Evolutionary conservation across 2,329 filamentous ascomycete species (phyloP).

Genomic region (Fusarium camptoceras): DNA sequence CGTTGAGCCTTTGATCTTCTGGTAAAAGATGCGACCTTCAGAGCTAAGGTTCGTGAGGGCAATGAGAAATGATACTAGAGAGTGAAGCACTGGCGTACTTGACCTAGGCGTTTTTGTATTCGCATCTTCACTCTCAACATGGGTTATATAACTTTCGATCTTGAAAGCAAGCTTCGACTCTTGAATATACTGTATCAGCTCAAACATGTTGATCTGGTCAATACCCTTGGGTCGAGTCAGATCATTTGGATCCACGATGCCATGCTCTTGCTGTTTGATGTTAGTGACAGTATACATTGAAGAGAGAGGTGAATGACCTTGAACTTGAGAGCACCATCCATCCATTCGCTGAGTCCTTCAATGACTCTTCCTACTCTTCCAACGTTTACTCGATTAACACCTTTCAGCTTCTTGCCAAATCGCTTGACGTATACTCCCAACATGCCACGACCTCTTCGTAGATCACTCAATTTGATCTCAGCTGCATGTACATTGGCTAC

Average conservation of each 20-base stretch:
- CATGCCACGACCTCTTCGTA: constrained; percentile 78
- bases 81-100: constrained; percentile 65
- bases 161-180: constrained; percentile 95
- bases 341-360: constrained; percentile 78
- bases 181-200: constrained; percentile 86
- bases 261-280: constrained; percentile 61
- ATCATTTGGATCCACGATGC: constrained; percentile 75
- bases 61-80: constrained; percentile 73
- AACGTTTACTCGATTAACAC: constrained; percentile 90
- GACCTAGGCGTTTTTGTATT: constrained; percentile 41
- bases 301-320: constrained; percentile 55
- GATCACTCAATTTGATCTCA: constrained; percentile 77
- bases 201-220: constrained; percentile 95
- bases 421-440: constrained; percentile 85
- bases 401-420: constrained; percentile 89
- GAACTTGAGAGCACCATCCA: constrained; percentile 64
- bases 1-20: constrained; percentile 55
- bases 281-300: not conserved
- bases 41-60: constrained; percentile 87
- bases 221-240: constrained; percentile 86
- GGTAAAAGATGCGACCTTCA: constrained; percentile 74
- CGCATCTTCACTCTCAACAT: constrained; percentile 64
- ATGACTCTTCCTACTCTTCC: constrained; percentile 87
- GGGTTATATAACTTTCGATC: constrained; percentile 85
- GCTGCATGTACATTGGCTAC: constrained; percentile 88